These are phyloP conservation scores for Magnaporthiopsis incrustans DNA, from an alignment of 2,329 filamentous ascomycete species.

Conservation along the genomic window DNA sequence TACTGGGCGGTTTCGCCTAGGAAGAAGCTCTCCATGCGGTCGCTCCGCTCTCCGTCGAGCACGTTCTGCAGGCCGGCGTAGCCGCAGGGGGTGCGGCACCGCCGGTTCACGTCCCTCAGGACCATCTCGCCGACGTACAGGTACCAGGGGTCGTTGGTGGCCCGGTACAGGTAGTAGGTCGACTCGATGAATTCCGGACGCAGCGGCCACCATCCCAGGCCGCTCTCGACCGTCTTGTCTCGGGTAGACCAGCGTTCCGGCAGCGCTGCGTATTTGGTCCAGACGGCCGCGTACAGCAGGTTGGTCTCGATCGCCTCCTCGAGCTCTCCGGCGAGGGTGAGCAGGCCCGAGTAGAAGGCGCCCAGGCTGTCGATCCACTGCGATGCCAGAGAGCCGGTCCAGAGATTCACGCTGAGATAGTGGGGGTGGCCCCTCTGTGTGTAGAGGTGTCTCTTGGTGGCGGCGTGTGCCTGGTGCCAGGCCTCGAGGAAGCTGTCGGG, in stretches of 20 bases:
- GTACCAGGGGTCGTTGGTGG: conserved; percentile 93
- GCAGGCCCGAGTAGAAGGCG: conserved; percentile 86
- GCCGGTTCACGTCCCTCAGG: conserved; percentile 73
- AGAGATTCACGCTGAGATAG: conserved; percentile 83
- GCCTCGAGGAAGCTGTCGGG: conserved; percentile 71
- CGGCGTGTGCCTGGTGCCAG: conserved; percentile 79
- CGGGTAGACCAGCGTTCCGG: conserved; percentile 90
- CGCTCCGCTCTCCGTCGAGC: conserved; percentile 72
- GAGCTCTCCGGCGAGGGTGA: conserved; percentile 78
- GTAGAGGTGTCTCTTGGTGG: conserved; percentile 88
- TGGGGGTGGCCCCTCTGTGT: conserved; percentile 79
- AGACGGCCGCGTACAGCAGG: conserved; percentile 83
- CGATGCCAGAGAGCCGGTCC: conserved; percentile 78
- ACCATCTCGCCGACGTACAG: conserved; percentile 95
- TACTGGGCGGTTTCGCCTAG: conserved; percentile 96
- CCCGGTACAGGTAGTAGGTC: conserved; percentile 90
- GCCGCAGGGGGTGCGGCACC: conserved; percentile 85
- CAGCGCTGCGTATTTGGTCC: conserved; percentile 89
- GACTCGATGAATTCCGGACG: conserved; percentile 96
- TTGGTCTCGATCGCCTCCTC: conserved; percentile 89
- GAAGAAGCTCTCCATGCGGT: conserved; percentile 99
- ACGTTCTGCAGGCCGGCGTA: conserved; percentile 88
- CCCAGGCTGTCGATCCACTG: conserved; percentile 96
- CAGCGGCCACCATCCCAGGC: conserved; percentile 89
- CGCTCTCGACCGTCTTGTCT: conserved; percentile 75